phyloP scores from a whole-genome alignment of 1,284 basidiomycete species.

The Marasmius oreades region DNA sequence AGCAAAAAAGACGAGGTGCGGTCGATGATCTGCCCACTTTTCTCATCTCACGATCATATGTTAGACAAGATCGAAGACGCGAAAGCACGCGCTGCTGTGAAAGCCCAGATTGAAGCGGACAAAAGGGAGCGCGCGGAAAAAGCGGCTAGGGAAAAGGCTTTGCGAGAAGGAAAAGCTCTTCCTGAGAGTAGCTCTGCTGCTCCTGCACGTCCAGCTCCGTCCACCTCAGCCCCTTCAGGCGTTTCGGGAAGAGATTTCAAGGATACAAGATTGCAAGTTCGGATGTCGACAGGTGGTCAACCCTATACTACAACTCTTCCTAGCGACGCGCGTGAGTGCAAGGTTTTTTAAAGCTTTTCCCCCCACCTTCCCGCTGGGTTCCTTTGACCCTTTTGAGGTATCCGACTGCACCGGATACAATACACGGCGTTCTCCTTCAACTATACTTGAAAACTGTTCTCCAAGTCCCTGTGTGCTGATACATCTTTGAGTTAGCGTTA shows the following conservation, averaged over 20 bases:
- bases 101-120: slow-evolving; percentile 92
- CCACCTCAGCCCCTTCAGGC: slow-evolving; percentile 33
- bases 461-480: background rate
- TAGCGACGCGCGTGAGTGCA: slow-evolving; percentile 70
- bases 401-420: too few species aligned
- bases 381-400: too few species aligned
- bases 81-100: slow-evolving; percentile 79
- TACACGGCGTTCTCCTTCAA: too few species aligned
- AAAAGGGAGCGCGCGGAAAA: slow-evolving; percentile 87
- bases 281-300: slow-evolving; percentile 74
- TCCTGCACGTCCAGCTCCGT: slow-evolving; percentile 33
- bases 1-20: slow-evolving; percentile 72
- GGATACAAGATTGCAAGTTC: slow-evolving; percentile 83
- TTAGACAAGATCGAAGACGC: slow-evolving; percentile 85
- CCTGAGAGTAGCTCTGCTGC: slow-evolving; percentile 31
- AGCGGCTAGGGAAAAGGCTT: slow-evolving; percentile 82
- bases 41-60: background rate
- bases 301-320: slow-evolving; percentile 79
- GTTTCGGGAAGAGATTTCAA: slow-evolving; percentile 73
- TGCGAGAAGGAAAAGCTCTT: slow-evolving; percentile 68
- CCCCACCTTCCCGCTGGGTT: background rate
- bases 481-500: slow-evolving; percentile 52
- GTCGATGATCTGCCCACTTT: background rate
- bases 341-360: background rate
- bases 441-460: background rate